Conservation (phyloP, 2,329 filamentous ascomycete species). For the Cercospora berteroae region DNA sequence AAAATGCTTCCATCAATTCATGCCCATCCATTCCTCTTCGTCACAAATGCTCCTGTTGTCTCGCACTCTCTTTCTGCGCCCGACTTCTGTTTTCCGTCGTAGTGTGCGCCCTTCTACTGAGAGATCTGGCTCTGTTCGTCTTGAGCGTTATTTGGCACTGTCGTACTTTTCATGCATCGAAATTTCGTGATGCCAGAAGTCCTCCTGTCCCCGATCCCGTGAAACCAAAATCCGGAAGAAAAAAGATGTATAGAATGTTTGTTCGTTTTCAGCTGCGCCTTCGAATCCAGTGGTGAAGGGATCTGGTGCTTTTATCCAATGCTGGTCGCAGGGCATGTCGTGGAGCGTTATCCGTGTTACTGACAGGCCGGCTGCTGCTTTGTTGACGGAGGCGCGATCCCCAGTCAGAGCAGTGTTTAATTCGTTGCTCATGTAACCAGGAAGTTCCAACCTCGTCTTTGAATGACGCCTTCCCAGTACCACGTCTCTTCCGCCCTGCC, state of each 20-base stretch:
- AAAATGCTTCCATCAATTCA: background rate
- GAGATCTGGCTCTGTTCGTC: background rate
- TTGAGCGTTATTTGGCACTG: background rate
- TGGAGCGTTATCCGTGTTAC: background rate
- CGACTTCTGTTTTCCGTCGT: background rate
- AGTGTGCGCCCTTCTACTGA: background rate
- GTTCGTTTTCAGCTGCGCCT: background rate
- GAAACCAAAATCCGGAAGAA: background rate
- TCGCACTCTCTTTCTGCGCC: background rate
- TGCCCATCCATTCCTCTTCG: background rate
- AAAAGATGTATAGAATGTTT: background rate
- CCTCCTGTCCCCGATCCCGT: background rate
- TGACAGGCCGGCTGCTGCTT: background rate
- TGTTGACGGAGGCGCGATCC: background rate
- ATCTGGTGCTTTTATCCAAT: background rate
- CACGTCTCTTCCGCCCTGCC: constrained; percentile 55
- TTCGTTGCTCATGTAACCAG: constrained; percentile 50
- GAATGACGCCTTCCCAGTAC: constrained; percentile 64
- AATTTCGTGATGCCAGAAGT: constrained; percentile 3
- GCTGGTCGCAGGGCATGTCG: background rate
- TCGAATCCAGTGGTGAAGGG: background rate
- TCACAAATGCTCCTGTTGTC: background rate
- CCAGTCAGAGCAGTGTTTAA: background rate
- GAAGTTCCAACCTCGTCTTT: constrained; percentile 59
- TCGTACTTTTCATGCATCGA: constrained; percentile 11